Evolutionary conservation across 305 asterid genomes (phyloP).

Genomic region (Fraxinus latifolia): DNA sequence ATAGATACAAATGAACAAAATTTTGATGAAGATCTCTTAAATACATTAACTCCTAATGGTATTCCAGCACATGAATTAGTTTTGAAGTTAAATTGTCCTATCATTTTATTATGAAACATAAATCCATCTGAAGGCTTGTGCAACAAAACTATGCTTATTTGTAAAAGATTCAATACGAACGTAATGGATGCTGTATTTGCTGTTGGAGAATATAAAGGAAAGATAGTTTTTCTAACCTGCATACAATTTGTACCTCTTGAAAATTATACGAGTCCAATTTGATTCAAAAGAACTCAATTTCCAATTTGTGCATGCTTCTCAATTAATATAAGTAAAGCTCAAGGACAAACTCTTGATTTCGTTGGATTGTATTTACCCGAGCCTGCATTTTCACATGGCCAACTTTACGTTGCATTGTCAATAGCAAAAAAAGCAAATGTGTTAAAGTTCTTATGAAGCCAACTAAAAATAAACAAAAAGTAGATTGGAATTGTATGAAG

Average conservation of each 20-base stretch:
- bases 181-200: background rate
- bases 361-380: background rate
- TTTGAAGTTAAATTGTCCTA: background rate
- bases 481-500: background rate
- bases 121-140: background rate
- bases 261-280: background rate
- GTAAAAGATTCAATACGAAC: background rate
- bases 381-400: background rate
- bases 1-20: background rate
- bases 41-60: background rate
- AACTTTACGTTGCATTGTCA: background rate
- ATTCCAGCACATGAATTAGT: background rate
- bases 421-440: background rate
- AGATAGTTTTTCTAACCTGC: background rate
- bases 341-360: background rate
- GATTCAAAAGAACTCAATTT: background rate
- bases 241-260: background rate
- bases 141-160: background rate
- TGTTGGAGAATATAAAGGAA: background rate
- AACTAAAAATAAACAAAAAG: background rate
- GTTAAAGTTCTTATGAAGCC: background rate
- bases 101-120: background rate
- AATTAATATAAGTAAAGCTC: background rate
- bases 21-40: background rate
- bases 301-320: background rate